Percentiles rank a stretch among this genome's conserved stretches.
These are phyloP conservation scores for Gossypium davidsonii DNA, from an alignment of 441 rosid species.

Conservation along the genomic window DNA sequence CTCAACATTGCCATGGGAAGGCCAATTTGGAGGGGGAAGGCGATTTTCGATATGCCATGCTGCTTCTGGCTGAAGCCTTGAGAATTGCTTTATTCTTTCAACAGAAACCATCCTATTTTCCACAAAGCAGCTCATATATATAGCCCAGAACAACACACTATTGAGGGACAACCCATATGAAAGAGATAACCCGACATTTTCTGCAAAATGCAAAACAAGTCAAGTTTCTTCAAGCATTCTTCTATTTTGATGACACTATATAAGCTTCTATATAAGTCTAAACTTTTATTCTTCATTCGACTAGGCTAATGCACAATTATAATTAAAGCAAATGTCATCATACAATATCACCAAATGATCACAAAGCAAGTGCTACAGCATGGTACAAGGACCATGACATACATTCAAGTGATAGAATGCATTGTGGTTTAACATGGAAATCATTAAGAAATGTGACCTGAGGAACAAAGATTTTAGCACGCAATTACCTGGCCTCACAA, in stretches of 20 bases:
- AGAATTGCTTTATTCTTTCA: conserved; percentile 83
- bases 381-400: background rate
- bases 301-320: background rate
- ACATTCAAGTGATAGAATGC: background rate
- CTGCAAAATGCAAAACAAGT: conserved; percentile 31
- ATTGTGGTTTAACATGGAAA: background rate
- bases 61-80: conserved; percentile 72
- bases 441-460: background rate
- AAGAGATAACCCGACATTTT: conserved; percentile 81
- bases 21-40: conserved; percentile 75
- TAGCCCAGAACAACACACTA: conserved; percentile 69
- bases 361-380: background rate
- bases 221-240: background rate
- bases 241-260: background rate
- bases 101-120: conserved; percentile 92
- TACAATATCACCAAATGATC: background rate
- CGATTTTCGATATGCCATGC: conserved; percentile 60
- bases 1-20: conserved; percentile 58
- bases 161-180: conserved; percentile 88
- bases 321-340: background rate
- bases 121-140: conserved; percentile 73
- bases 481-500: conserved; percentile 74
- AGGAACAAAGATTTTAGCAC: background rate
- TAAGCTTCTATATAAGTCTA: background rate
- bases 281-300: background rate